Percentiles rank a stretch among this genome's conserved stretches.
phyloP scores from a whole-genome alignment of 2,329 filamentous ascomycete genomes.

The Sporothrix variecibatus region DNA sequence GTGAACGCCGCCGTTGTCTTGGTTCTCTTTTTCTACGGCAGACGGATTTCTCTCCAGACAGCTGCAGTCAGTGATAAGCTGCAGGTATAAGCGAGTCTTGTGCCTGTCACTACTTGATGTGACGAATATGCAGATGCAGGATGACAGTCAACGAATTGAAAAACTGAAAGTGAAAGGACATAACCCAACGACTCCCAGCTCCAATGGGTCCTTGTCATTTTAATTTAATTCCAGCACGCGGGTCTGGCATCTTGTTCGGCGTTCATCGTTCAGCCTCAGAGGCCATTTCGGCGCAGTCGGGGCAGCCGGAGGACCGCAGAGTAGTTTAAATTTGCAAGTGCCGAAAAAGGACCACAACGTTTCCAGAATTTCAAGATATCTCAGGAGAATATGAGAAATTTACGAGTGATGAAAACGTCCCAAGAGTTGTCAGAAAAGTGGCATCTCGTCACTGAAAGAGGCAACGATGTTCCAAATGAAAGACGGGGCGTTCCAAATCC shows the following conservation, averaged over 20 bases:
- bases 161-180: not conserved
- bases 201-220: not conserved
- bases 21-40: not conserved
- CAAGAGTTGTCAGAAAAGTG: not conserved
- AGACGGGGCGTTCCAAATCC: not conserved
- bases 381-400: not conserved
- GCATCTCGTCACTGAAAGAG: not conserved
- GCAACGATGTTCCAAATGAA: not conserved
- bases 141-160: not conserved
- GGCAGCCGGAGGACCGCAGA: not conserved
- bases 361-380: not conserved
- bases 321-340: conserved; percentile 3
- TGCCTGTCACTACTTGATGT: not conserved
- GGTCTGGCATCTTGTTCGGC: not conserved
- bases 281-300: not conserved
- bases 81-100: not conserved
- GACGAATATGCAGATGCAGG: not conserved
- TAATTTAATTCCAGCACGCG: not conserved
- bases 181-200: not conserved
- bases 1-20: conserved; percentile 1
- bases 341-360: not conserved
- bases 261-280: not conserved
- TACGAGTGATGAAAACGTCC: not conserved
- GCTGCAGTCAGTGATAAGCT: not conserved
- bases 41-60: not conserved